Evolutionary conservation across 2,329 filamentous ascomycete genomes (phyloP), one percentile per base, ranked within the genome.

Genomic region (Aspergillus phoenicis): DNA sequence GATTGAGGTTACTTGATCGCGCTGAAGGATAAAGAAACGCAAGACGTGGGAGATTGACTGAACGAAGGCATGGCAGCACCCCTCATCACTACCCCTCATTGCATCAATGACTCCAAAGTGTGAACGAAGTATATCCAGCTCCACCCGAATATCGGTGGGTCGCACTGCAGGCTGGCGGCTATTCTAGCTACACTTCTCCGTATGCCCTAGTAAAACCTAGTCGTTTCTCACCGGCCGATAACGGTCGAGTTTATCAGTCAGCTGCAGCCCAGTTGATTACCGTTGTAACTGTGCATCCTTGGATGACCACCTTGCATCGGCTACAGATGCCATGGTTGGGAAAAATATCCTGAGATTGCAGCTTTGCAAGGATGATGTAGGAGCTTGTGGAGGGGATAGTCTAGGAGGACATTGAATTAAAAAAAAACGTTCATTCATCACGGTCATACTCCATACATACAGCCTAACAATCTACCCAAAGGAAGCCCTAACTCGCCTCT

Each of bases 381-480:
- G 11, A 2, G 5, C 11, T 36, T 2, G 13, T 15, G 33, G 33
- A 36, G 33, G 11, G 28, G 28, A n/a, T 30, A 30, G 11, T 30
- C 5, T 11, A 26, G 26, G 1, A 26, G 26, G 6, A n/a, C 20
- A 10, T 43, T 13, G n/a, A 43, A 43, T 20, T 20, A 10, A 10
- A 43, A 7, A 43, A 0, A 20, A 20, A 20, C 2, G 20, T 49
- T 20, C 39, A n/a, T 43, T n/a, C 33, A 13, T 36, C 33, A 36
- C 4, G 33, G 33, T 36, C 33, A 36, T 36, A 43, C 39, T 43
- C 15, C 39, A 43, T 43, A 43, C 39, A 43, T 17, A 20, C n/a
- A 17, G 39, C 15, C 20, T 4, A 28, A 49, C 20, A 49, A 30
- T 15, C 45, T 49, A 26, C 17, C 10, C 84, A 38, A 60, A 52